Evolutionary conservation across 768 basidiomycete genomes (phyloP), one percentile per base, ranked within the genome.

Genomic region (Clavaria fumosa): DNA sequence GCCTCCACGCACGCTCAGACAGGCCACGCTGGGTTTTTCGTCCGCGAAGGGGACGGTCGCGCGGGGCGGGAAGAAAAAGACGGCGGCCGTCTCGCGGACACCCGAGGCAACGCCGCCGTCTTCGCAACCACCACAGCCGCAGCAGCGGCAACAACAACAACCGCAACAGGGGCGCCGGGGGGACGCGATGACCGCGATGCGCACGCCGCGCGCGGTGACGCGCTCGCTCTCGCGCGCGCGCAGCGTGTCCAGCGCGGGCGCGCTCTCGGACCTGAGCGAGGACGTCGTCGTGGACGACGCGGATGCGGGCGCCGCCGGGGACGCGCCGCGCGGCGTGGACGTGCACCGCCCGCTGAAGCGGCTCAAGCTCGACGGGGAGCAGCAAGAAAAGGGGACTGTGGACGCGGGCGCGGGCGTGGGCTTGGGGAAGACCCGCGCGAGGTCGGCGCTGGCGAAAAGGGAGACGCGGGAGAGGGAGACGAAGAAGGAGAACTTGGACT

Each of bases 21-120:
- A 75, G 46, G 56, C 54, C 0, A 66, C 56, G 0, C 55, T 75
- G 5, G 48, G 52, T 0, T 75, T 73, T 39, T 40, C 62, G 0
- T 59, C 63, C 15, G 50, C 60, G 1, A 73, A 73, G 47, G 65
- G 67, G 24, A 64, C 60, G 5, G 55, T 53, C 1, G 58, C 60
- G 4, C 44, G 43, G n/a, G 46, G 40, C 31, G 37, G 41, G 4
- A 40, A 38, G 35, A 45, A 47, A 42, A 42, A 37, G 39, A 30
- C 37, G 21, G 44, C 43, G 34, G 35, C 44, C 11, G 42, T 36
- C 31, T 37, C 43, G 31, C 17, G 39, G 28, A 20, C 42, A 7
- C 19, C 27, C 7, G 35, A 32, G 22, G 30, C 24, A 40, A 44
- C 42, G 36, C 40, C 22, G 23, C 42, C 33, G 38, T 33, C 36